These are phyloP conservation scores for Mycosphaerelloides madeirae DNA, from an alignment of 2,329 filamentous ascomycete species.

Conservation along the genomic window DNA sequence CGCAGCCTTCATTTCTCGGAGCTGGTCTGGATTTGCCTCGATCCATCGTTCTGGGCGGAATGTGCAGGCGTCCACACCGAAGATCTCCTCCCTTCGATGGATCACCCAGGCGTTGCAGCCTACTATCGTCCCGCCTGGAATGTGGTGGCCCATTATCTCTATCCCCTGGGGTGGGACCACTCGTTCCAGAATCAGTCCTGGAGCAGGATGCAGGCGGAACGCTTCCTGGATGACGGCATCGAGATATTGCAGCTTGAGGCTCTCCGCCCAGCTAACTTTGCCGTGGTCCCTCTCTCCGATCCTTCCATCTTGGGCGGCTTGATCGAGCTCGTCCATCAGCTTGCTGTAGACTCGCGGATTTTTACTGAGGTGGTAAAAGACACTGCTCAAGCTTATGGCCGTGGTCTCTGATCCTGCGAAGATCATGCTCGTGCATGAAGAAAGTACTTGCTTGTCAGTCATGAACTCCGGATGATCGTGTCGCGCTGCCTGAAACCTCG, in stretches of 20 bases:
- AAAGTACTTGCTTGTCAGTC: conserved; percentile 63
- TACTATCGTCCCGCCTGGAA: conserved; percentile 68
- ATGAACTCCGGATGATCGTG: conserved; percentile 66
- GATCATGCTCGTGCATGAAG: conserved; percentile 66
- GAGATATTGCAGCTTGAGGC: conserved; percentile 67
- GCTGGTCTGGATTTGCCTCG: conserved; percentile 49
- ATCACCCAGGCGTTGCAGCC: conserved; percentile 73
- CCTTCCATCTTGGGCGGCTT: conserved; percentile 48
- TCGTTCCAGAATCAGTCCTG: conserved; percentile 68
- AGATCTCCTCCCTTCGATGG: conserved; percentile 63
- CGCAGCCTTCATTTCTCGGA: conserved; percentile 63
- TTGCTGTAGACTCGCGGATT: conserved; percentile 53
- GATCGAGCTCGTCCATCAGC: conserved; percentile 60
- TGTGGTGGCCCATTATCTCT: conserved; percentile 57
- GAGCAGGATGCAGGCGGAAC: conserved; percentile 70
- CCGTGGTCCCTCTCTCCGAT: conserved; percentile 45
- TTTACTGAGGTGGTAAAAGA: conserved; percentile 71
- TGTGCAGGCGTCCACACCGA: conserved; percentile 60
- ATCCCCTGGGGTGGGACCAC: conserved; percentile 62
- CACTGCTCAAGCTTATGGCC: conserved; percentile 64
- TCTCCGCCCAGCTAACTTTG: conserved; percentile 65
- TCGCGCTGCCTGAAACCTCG: conserved; percentile 66
- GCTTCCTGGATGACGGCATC: conserved; percentile 75
- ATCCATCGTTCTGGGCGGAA: conserved; percentile 67
- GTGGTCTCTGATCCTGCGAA: conserved; percentile 71